Conservation (phyloP, 2,329 filamentous ascomycete species). For the Coniochaeta hoffmannii region DNA sequence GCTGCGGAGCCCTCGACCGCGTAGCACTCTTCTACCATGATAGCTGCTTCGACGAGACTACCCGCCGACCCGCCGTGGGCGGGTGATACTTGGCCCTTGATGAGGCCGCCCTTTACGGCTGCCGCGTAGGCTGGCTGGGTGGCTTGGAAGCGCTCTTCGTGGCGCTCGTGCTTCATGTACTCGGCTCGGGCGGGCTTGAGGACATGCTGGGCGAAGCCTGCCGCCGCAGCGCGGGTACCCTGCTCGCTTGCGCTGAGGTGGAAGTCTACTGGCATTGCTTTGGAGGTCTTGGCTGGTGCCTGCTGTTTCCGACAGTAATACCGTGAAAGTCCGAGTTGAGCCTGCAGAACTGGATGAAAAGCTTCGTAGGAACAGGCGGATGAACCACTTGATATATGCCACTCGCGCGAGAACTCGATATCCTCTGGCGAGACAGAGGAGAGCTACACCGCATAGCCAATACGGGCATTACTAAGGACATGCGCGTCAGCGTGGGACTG, state of each 20-base stretch:
- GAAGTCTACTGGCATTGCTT: constrained; percentile 16
- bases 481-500: neutral
- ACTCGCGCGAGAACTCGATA: neutral
- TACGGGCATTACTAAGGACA: neutral
- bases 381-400: neutral
- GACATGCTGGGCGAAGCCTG: constrained; percentile 14
- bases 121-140: constrained; percentile 36
- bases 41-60: constrained; percentile 37
- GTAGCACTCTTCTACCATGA: constrained; percentile 46
- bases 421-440: neutral
- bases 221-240: constrained; percentile 13
- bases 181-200: constrained; percentile 13
- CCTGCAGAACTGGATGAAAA: neutral
- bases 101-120: constrained; percentile 33
- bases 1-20: constrained; percentile 39
- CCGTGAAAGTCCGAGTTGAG: neutral
- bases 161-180: constrained; percentile 11
- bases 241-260: constrained; percentile 13
- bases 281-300: neutral
- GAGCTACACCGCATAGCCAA: neutral
- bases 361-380: neutral
- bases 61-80: constrained; percentile 36
- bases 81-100: constrained; percentile 38
- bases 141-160: constrained; percentile 34
- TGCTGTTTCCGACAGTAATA: neutral